phyloP scores from a whole-genome alignment of 1,284 basidiomycete genomes.

The Flammula alnicola region DNA sequence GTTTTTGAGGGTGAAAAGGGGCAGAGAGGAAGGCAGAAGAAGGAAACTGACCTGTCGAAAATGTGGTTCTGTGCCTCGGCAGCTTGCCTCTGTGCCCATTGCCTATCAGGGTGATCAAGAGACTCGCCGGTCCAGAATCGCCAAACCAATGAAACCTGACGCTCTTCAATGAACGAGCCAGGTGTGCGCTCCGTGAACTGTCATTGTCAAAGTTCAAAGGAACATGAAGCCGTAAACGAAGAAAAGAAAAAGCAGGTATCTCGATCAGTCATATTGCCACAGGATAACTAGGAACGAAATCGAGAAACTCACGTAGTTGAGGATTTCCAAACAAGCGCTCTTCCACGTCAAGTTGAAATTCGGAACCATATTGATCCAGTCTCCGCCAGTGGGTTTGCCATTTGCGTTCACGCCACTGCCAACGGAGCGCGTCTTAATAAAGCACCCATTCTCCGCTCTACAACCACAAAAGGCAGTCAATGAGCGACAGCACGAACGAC shows the following conservation, averaged over 20 bases:
- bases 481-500: not conserved
- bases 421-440: conserved; percentile 61
- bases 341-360: conserved; percentile 85
- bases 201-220: too few relatives aligned
- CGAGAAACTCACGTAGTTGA: conserved; percentile 68
- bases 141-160: conserved; percentile 86
- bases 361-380: conserved; percentile 81
- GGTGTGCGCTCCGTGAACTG: conserved; percentile 90
- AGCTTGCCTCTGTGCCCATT: conserved; percentile 85
- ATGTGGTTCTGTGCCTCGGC: conserved; percentile 92
- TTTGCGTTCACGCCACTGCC: conserved; percentile 7
- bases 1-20: not conserved
- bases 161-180: conserved; percentile 82
- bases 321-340: conserved; percentile 76
- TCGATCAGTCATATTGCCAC: too few relatives aligned
- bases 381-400: conserved; percentile 19
- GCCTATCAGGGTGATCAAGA: conserved; percentile 56
- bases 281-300: too few relatives aligned
- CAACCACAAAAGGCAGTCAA: not conserved
- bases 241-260: too few relatives aligned
- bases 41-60: conserved; percentile 63
- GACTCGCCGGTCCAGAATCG: conserved; percentile 73
- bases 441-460: conserved; percentile 88
- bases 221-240: too few relatives aligned
- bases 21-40: not conserved